These are phyloP conservation scores for Neonectria punicea DNA, from an alignment of 2,329 filamentous ascomycete genomes.

Conservation along the genomic window DNA sequence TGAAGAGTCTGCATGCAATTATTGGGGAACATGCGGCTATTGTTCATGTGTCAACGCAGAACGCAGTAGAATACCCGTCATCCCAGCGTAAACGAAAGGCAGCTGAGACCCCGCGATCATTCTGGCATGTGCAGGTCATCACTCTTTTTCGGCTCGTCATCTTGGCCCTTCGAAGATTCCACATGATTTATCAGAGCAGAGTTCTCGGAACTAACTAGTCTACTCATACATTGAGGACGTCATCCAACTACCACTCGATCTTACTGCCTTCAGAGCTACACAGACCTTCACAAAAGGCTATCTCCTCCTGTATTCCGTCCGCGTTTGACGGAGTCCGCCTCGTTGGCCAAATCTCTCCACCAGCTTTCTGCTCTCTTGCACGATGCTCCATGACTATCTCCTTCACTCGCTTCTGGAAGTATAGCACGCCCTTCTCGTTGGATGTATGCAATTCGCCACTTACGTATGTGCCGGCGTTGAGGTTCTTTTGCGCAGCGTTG, in stretches of 20 bases:
- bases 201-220: too few species aligned
- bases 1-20: too few species aligned
- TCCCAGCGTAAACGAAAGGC: too few species aligned
- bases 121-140: too few species aligned
- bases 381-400: slow-evolving; percentile 58
- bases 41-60: too few species aligned
- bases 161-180: too few species aligned
- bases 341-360: slow-evolving; percentile 62
- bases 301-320: slow-evolving; percentile 20
- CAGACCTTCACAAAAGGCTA: slow-evolving; percentile 17
- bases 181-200: too few species aligned
- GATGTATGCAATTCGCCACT: slow-evolving; percentile 70
- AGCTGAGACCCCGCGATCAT: too few species aligned
- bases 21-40: too few species aligned
- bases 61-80: too few species aligned
- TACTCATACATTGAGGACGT: too few species aligned
- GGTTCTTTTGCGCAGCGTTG: slow-evolving; percentile 66
- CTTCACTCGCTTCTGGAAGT: slow-evolving; percentile 62
- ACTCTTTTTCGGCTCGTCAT: too few species aligned
- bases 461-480: slow-evolving; percentile 68
- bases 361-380: slow-evolving; percentile 54
- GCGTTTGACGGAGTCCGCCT: slow-evolving; percentile 42
- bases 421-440: slow-evolving; percentile 67
- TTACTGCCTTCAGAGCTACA: slow-evolving; percentile 2
- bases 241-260: slow-evolving; percentile 13